Conservation (phyloP, 2,329 filamentous ascomycete genomes). For the Trichoderma semiorbis region DNA sequence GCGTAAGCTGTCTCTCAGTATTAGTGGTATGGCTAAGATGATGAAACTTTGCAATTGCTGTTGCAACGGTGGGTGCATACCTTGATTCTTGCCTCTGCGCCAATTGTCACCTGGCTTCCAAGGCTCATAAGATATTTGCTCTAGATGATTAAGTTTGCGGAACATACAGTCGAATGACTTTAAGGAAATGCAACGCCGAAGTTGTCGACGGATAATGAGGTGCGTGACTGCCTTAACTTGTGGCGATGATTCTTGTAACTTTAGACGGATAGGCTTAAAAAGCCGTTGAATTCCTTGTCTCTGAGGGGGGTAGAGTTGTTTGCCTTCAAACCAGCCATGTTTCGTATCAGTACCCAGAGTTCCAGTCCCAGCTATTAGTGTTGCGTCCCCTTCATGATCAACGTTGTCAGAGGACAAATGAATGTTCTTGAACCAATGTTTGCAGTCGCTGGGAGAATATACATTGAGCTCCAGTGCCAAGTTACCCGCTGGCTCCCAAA, state of each 20-base stretch:
- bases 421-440: constrained; percentile 34
- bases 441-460: constrained; percentile 33
- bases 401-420: constrained; percentile 26
- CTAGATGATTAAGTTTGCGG: constrained; percentile 26
- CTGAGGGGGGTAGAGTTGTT: constrained; percentile 25
- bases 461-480: constrained; percentile 34
- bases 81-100: constrained; percentile 4
- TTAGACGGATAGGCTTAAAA: constrained; percentile 22
- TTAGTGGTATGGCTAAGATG: constrained; percentile 9
- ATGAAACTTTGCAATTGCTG: constrained; percentile 17
- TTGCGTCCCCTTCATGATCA: constrained; percentile 9
- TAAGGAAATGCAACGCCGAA: constrained; percentile 28
- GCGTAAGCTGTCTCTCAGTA: constrained; percentile 12
- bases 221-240: constrained; percentile 29
- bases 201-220: constrained; percentile 33
- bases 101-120: constrained; percentile 30
- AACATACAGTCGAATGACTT: constrained; percentile 23
- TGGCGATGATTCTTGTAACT: constrained; percentile 18
- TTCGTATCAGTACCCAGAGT: constrained; percentile 24
- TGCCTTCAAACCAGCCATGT: constrained; percentile 33
- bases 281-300: constrained; percentile 25
- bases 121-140: constrained; percentile 32
- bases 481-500: constrained; percentile 26
- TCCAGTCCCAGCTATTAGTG: neutral
- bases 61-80: constrained; percentile 25